Base-by-base conservation (phyloP, 1,284 basidiomycete species). In the Exsudoporus floridanus region DNA sequence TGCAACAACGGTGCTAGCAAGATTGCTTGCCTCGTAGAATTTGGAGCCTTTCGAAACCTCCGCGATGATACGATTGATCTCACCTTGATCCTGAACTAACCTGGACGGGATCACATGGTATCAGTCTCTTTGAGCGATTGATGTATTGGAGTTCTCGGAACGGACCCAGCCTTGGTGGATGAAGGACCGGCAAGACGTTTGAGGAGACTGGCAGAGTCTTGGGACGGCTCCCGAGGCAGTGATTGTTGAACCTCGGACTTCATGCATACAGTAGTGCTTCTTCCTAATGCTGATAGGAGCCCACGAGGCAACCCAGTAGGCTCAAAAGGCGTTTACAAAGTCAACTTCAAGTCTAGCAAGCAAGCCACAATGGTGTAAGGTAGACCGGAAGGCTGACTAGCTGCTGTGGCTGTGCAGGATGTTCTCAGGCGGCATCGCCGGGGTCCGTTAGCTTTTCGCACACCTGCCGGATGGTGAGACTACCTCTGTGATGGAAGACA, bases 41-140 rank as follows among this genome's bases (percentile, higher is more conserved):
- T 89, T 88, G 35, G 89, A 90, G 2, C 90, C 90, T 62, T 88
- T 90, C 1, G 88, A 91, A 16, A 80, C 88, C 52, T 91, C 87
- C 2, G 88, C 86, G 53, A 92, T 92, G 46, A 89, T 78, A 16
- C 80, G 81, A 60, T 91, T 92, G 35, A 91, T 88, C 65, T 88
- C 88, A 21, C 80, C 80, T 64, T 92, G 90, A 59, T 92, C 89
- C 56, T 82, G 83, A 9, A 87, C 78, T 52, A 92, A 77, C 46
- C 88, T 89, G 59, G 18, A 49, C 27, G 33, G 25, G 19, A 45
- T 46, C 3, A 23, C 12, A 19, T 7, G 21, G 30, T 9, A 58
- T 66, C 50, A 64, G 53, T 23, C 42, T 48, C 43, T 43, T 50
- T 12, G 41, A 9, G 8, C 30, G 21, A 19, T 38, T 10, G 7